Evolutionary conservation across 2,329 filamentous ascomycete species (phyloP).

Genomic region (Cercospora nicotianae): DNA sequence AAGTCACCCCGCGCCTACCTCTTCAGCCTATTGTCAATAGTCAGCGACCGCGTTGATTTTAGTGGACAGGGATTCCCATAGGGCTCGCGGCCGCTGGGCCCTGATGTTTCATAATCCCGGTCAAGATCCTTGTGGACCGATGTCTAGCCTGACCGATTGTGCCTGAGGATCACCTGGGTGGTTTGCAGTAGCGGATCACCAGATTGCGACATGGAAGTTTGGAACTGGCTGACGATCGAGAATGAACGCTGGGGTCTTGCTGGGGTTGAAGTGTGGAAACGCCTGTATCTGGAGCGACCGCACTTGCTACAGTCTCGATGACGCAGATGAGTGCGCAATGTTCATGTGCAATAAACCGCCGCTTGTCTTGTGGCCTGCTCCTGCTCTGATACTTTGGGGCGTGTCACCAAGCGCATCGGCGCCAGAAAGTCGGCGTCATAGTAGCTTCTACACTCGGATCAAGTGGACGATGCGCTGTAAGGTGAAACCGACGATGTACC

Average conservation of each 20-base stretch:
- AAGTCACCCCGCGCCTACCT: background rate
- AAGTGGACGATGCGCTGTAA: background rate
- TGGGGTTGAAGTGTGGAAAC: background rate
- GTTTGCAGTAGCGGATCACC: conserved; percentile 3
- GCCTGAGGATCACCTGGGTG: background rate
- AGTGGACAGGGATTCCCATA: background rate
- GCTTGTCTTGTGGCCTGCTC: background rate
- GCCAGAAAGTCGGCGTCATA: background rate
- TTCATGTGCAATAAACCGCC: background rate
- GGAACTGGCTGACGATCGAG: background rate
- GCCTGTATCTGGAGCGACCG: background rate
- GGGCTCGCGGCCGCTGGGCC: background rate
- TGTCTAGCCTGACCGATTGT: background rate
- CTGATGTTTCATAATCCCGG: background rate
- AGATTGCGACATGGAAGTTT: background rate
- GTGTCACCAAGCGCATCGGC: background rate
- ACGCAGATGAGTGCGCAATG: background rate
- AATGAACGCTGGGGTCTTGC: background rate
- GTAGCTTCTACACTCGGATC: background rate
- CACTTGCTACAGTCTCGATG: background rate
- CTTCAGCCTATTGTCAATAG: conserved; percentile 13
- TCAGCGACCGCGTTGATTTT: background rate
- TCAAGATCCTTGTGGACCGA: background rate
- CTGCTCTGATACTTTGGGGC: background rate
- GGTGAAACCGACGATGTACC: background rate